Conservation (phyloP, 495 filamentous ascomycete species). For the Aspergillus conjunctus region DNA sequence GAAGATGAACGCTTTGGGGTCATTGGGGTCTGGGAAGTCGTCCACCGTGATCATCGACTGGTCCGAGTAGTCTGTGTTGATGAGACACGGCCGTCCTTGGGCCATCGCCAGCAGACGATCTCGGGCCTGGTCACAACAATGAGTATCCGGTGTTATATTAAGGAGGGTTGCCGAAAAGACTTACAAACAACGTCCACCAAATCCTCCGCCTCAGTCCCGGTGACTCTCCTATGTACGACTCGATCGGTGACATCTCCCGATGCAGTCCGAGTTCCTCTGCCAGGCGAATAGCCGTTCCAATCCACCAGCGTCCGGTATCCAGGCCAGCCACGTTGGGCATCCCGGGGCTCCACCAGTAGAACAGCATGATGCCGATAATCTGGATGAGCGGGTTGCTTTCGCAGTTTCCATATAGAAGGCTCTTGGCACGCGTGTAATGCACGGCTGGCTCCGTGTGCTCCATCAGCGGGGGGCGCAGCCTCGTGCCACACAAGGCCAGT, state of each 20-base stretch:
- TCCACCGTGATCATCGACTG: background rate
- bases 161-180: background rate
- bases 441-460: background rate
- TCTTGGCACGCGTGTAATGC: constrained; percentile 1
- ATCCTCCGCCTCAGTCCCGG: background rate
- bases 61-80: background rate
- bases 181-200: background rate
- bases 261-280: background rate
- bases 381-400: constrained; percentile 1
- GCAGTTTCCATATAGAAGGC: background rate
- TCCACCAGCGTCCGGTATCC: background rate
- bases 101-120: background rate
- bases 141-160: background rate
- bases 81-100: background rate
- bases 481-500: background rate
- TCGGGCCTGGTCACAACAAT: background rate
- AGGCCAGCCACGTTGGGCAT: background rate
- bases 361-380: background rate
- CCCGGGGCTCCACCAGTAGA: constrained; percentile 1
- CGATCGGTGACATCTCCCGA: background rate
- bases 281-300: background rate
- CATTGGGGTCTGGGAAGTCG: background rate
- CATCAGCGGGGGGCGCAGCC: background rate
- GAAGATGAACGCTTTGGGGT: background rate
- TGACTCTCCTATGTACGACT: background rate